phyloP scores from a whole-genome alignment of 768 basidiomycete genomes.

The Kwoniella bestiolae region DNA sequence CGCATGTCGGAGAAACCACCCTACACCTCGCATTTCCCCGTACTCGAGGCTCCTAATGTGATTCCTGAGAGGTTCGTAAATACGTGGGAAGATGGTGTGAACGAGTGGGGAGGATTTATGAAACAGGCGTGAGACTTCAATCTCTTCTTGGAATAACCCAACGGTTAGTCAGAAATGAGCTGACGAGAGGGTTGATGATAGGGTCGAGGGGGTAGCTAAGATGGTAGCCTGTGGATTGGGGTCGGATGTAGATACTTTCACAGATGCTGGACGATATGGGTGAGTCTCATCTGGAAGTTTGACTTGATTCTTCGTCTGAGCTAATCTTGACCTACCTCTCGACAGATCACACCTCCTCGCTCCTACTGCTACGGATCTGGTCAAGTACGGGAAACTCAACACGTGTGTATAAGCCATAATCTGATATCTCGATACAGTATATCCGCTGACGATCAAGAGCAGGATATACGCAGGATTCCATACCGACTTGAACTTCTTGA shows the following conservation, averaged over 20 bases:
- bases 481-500: slow-evolving; percentile 86
- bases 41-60: slow-evolving; percentile 79
- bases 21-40: slow-evolving; percentile 76
- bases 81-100: slow-evolving; percentile 74
- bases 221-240: slow-evolving; percentile 87
- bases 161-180: too few species aligned
- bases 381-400: slow-evolving; percentile 66
- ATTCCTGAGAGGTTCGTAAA: slow-evolving; percentile 69
- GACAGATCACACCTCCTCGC: slow-evolving; percentile 84
- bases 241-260: slow-evolving; percentile 70
- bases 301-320: too few species aligned
- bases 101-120: slow-evolving; percentile 86
- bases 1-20: slow-evolving; percentile 64
- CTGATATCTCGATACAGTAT: too few species aligned
- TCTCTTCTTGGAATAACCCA: too few species aligned
- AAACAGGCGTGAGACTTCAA: slow-evolving; percentile 82
- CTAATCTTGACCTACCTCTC: too few species aligned
- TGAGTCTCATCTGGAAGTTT: too few species aligned
- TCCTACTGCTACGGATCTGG: slow-evolving; percentile 88
- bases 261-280: slow-evolving; percentile 83
- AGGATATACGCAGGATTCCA: slow-evolving; percentile 94
- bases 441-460: too few species aligned
- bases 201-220: slow-evolving; percentile 82
- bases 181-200: too few species aligned
- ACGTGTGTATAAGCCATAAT: slow-evolving; percentile 46